Evolutionary conservation across 2,329 filamentous ascomycete species (phyloP).

Genomic region (Trichoderma brevicompactum): DNA sequence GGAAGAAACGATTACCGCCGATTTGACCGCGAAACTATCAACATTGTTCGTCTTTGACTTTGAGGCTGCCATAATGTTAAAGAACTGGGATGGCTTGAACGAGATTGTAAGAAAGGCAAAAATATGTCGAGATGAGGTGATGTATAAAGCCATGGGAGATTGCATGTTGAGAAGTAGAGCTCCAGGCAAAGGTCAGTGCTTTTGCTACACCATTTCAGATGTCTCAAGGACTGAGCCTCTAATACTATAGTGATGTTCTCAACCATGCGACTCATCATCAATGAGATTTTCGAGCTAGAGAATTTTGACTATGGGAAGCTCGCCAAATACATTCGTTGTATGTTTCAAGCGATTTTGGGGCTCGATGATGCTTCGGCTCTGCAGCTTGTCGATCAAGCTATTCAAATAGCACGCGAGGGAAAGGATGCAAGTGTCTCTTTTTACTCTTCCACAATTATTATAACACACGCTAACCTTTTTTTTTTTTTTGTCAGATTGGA

Average conservation of each 20-base stretch:
- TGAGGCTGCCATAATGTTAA: slow-evolving; percentile 70
- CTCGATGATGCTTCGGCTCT: slow-evolving; percentile 60
- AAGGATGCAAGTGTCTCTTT: slow-evolving; percentile 45
- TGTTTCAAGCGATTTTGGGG: slow-evolving; percentile 70
- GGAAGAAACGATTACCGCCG: slow-evolving; percentile 50
- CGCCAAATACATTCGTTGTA: slow-evolving; percentile 76
- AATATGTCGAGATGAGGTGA: slow-evolving; percentile 48
- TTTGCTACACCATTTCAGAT: neutral
- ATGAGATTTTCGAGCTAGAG: slow-evolving; percentile 64
- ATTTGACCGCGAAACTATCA: slow-evolving; percentile 65
- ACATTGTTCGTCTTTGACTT: slow-evolving; percentile 77
- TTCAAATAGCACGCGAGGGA: slow-evolving; percentile 56
- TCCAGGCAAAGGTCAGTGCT: slow-evolving; percentile 54
- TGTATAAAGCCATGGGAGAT: slow-evolving; percentile 69
- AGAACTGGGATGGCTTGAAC: slow-evolving; percentile 68
- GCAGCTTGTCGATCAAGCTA: slow-evolving; percentile 67
- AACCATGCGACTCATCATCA: slow-evolving; percentile 69
- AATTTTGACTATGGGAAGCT: slow-evolving; percentile 62
- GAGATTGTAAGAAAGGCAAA: slow-evolving; percentile 60
- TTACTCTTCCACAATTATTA: neutral
- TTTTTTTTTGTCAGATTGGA: slow-evolving; percentile 39
- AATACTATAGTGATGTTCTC: slow-evolving; percentile 51
- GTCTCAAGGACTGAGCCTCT: neutral
- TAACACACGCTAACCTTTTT: neutral
- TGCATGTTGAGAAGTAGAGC: slow-evolving; percentile 60